A percentile compares a stretch with the other conserved stretches of the same genome.
Conservation (phyloP, 441 rosid genomes). For the Hura crepitans region DNA sequence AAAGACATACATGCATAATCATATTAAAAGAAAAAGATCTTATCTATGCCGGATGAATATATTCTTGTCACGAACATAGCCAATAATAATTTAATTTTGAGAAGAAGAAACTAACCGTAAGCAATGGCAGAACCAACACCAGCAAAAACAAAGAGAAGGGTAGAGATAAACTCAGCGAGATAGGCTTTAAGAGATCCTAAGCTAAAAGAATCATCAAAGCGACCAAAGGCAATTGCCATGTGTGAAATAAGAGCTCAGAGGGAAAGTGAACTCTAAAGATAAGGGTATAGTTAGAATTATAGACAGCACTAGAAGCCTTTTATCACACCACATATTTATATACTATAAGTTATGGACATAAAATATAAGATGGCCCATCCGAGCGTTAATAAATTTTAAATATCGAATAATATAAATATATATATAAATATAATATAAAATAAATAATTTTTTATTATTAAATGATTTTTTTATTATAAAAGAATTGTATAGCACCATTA, state of each 20-base stretch:
- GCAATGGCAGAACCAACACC: constrained; percentile 95
- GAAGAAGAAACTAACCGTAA: constrained; percentile 40
- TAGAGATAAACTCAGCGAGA: constrained; percentile 86
- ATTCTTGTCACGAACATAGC: no score
- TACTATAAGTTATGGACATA: not conserved
- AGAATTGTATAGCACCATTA: no score
- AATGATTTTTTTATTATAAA: not conserved
- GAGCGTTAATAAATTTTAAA: no score
- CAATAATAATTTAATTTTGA: no score
- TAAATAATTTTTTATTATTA: no score
- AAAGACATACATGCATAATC: not conserved
- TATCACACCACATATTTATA: constrained; percentile 21
- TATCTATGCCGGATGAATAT: not conserved
- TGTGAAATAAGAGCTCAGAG: not conserved
- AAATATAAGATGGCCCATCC: not conserved
- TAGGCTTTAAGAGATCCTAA: constrained; percentile 70
- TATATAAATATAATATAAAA: no score
- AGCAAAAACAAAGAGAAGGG: constrained; percentile 87
- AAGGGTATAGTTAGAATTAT: constrained; percentile 5
- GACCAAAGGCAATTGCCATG: constrained; percentile 77
- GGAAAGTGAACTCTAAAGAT: not conserved
- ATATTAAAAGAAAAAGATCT: not conserved
- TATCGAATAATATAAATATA: no score
- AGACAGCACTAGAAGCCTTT: constrained; percentile 15
- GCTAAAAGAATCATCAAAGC: constrained; percentile 77